Evolutionary conservation across 495 filamentous ascomycete genomes (phyloP).

Genomic region (Apodospora peruviana): DNA sequence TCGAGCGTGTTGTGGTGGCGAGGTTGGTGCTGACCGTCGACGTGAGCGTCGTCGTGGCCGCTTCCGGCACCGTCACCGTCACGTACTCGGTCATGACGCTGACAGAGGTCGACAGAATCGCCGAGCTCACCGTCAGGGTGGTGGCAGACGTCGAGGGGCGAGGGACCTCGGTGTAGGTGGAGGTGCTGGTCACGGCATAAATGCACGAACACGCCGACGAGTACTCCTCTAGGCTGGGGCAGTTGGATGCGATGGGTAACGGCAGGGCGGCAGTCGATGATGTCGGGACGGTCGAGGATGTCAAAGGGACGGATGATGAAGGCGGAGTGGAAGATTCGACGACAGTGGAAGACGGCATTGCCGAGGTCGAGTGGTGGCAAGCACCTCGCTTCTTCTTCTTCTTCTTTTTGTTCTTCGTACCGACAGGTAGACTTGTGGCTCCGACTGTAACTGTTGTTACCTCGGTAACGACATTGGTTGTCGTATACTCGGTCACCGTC

Average conservation of each 20-base stretch:
- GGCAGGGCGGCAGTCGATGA: not conserved
- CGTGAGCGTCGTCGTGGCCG: not conserved
- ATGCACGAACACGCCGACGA: conserved; percentile 1
- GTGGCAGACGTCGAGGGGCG: not conserved
- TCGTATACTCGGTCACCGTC: not conserved
- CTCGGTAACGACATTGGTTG: not conserved
- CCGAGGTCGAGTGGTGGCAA: not conserved
- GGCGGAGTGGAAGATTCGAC: not conserved
- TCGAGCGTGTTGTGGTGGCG: not conserved
- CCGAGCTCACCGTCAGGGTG: not conserved
- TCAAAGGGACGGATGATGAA: not conserved
- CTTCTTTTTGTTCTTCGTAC: no score
- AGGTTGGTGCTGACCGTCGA: not conserved
- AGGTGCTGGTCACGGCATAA: not conserved
- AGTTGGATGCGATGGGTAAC: not conserved
- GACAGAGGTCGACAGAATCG: not conserved
- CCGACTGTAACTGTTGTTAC: not conserved
- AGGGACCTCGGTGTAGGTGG: not conserved
- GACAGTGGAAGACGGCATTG: not conserved
- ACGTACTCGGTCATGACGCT: not conserved
- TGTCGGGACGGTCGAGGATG: not conserved
- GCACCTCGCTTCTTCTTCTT: not conserved
- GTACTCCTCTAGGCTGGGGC: not conserved
- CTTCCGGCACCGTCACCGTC: not conserved
- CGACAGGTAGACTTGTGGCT: not conserved